A percentile compares a stretch with the other conserved stretches of the same genome.
phyloP scores from a whole-genome alignment of 1,284 basidiomycete genomes.

The Trichosporon inkin region DNA sequence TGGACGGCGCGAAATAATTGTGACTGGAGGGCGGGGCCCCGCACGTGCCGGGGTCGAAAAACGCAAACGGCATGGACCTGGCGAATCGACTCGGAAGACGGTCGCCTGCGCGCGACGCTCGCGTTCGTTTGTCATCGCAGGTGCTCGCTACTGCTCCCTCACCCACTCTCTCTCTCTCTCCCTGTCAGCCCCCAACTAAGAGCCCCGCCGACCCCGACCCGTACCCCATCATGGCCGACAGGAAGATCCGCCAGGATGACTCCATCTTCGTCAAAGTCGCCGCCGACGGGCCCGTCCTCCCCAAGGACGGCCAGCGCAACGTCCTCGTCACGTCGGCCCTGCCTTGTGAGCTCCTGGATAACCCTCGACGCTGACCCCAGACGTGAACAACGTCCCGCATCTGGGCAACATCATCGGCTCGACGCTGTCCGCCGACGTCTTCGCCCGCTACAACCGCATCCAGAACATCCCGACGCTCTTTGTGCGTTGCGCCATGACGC shows the following conservation, averaged over 20 bases:
- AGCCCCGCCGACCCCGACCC: not conserved
- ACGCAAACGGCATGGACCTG: not conserved
- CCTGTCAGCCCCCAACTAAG: not conserved
- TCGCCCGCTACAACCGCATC: conserved; percentile 69
- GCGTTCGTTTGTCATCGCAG: conserved; percentile 4
- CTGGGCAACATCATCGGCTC: conserved; percentile 96
- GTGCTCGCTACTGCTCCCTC: not conserved
- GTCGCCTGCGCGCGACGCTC: not conserved
- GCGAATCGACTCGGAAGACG: not conserved
- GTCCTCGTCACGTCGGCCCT: conserved; percentile 92
- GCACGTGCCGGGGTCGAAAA: not conserved
- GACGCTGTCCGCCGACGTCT: conserved; percentile 87
- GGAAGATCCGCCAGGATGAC: conserved; percentile 25
- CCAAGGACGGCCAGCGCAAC: conserved; percentile 77
- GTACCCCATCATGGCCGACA: conserved; percentile 30
- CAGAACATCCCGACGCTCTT: conserved; percentile 54
- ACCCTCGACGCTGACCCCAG: conserved; percentile 22
- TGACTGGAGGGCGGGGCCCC: not conserved
- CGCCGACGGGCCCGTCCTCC: conserved; percentile 54
- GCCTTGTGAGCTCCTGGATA: conserved; percentile 57
- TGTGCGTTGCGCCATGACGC: conserved; percentile 28
- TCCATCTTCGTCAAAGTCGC: conserved; percentile 53
- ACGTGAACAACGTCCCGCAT: conserved; percentile 99
- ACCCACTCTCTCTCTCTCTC: not conserved
- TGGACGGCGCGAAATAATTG: conserved; percentile 1